phyloP scores from a whole-genome alignment of 495 filamentous ascomycete genomes.

The Podospora comata region DNA sequence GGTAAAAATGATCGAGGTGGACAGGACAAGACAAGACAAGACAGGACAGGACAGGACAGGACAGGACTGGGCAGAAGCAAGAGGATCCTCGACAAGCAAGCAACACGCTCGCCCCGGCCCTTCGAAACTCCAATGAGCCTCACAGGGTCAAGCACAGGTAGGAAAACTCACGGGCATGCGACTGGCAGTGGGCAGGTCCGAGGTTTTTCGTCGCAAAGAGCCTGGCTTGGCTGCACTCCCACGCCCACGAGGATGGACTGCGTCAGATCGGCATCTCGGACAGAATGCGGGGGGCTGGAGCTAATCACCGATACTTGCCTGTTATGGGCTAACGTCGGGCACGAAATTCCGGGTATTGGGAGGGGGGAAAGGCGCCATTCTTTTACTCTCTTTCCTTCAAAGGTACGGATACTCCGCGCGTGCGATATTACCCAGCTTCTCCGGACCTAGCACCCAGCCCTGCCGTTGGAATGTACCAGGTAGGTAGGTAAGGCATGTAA shows the following conservation, averaged over 20 bases:
- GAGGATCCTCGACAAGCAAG: not conserved
- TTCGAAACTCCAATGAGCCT: not conserved
- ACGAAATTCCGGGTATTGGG: conserved; percentile 28
- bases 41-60: not conserved
- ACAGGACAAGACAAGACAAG: not conserved
- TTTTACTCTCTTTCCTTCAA: not conserved
- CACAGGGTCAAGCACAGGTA: not conserved
- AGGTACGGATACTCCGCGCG: not conserved
- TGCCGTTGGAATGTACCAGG: not conserved
- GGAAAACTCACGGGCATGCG: not conserved
- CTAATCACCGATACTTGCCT: conserved; percentile 36
- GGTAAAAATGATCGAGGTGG: no score
- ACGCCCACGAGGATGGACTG: conserved; percentile 16
- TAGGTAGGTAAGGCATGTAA: not conserved
- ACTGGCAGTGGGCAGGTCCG: conserved; percentile 12
- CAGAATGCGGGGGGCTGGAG: conserved; percentile 36
- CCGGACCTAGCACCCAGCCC: not conserved
- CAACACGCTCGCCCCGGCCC: not conserved
- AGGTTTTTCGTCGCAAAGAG: conserved; percentile 21
- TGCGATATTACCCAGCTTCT: not conserved
- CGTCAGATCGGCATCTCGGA: conserved; percentile 34
- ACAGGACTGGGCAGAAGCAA: not conserved
- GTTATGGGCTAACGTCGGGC: conserved; percentile 29
- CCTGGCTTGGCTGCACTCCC: conserved; percentile 7
- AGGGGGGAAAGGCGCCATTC: conserved; percentile 10